Percentiles rank a stretch among this genome's conserved stretches.
Evolutionary conservation across 2,329 filamentous ascomycete genomes (phyloP).

Genomic region (Apiospora kogelbergensis): DNA sequence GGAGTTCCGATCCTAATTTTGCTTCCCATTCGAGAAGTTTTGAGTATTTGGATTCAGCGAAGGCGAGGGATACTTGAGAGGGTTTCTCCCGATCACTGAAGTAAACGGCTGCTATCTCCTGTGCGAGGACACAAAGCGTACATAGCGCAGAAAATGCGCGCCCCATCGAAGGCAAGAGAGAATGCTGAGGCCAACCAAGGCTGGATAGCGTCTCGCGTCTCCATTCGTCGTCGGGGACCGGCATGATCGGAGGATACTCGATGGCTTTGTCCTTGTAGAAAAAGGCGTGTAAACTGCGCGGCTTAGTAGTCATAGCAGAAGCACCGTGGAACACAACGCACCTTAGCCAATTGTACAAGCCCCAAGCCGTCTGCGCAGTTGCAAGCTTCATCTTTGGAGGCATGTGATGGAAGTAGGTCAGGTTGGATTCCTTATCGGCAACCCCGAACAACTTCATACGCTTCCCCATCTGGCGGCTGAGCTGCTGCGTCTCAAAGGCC

Average conservation of each 20-base stretch:
- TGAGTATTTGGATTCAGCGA: slow-evolving; percentile 18
- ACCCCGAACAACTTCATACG: slow-evolving; percentile 8
- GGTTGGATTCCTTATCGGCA: background rate
- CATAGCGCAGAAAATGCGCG: slow-evolving; percentile 18
- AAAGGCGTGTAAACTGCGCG: background rate
- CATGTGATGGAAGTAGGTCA: background rate
- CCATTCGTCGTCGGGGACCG: background rate
- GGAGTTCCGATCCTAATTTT: background rate
- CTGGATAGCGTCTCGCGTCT: background rate
- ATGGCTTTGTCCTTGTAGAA: background rate
- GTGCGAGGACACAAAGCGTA: slow-evolving; percentile 16
- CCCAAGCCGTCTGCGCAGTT: slow-evolving; percentile 10
- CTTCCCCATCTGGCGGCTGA: background rate
- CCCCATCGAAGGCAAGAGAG: slow-evolving; percentile 17
- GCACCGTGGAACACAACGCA: background rate
- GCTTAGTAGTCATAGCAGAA: background rate
- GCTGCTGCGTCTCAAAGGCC: background rate
- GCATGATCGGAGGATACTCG: background rate
- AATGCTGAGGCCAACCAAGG: background rate
- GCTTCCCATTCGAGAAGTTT: slow-evolving; percentile 21
- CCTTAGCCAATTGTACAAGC: slow-evolving; percentile 7
- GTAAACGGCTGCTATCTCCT: slow-evolving; percentile 12
- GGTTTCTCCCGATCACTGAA: background rate
- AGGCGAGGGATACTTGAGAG: slow-evolving; percentile 9
- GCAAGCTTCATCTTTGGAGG: background rate